These are phyloP conservation scores for Lyophyllum shimeji DNA, from an alignment of 768 basidiomycete genomes.

Conservation along the genomic window DNA sequence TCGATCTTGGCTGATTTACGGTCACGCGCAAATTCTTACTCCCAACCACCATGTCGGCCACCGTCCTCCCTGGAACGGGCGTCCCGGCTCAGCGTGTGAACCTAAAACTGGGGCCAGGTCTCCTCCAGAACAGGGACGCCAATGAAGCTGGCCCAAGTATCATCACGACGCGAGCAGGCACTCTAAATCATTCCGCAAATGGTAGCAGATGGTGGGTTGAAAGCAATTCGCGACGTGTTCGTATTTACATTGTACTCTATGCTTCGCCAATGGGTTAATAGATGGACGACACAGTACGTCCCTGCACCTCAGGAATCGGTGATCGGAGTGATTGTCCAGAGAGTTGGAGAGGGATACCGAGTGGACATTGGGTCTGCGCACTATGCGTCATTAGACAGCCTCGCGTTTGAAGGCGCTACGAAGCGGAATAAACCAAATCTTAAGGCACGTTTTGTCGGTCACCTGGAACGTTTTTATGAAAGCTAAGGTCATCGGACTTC, in stretches of 20 bases:
- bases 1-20: background rate
- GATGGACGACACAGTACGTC: slow-evolving; percentile 62
- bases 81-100: slow-evolving; percentile 75
- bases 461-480: background rate
- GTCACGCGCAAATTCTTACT: slow-evolving; percentile 8
- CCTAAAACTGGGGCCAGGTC: slow-evolving; percentile 85
- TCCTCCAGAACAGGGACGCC: slow-evolving; percentile 47
- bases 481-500: background rate
- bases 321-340: slow-evolving; percentile 77
- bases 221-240: slow-evolving; percentile 77
- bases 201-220: slow-evolving; percentile 89
- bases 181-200: slow-evolving; percentile 67
- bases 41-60: slow-evolving; percentile 44
- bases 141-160: slow-evolving; percentile 32
- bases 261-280: slow-evolving; percentile 1
- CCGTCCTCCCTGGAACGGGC: slow-evolving; percentile 80
- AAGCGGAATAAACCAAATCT: slow-evolving; percentile 93
- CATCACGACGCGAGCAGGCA: slow-evolving; percentile 68
- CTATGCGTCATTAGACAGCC: slow-evolving; percentile 77
- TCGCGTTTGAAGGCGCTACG: slow-evolving; percentile 95
- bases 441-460: slow-evolving; percentile 52
- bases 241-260: slow-evolving; percentile 28
- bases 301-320: slow-evolving; percentile 90
- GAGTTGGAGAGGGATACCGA: slow-evolving; percentile 86
- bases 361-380: slow-evolving; percentile 94